Evolutionary conservation across 805 yeast species (phyloP), one percentile per base, ranked within the genome.

Genomic region (Pichia californica): DNA sequence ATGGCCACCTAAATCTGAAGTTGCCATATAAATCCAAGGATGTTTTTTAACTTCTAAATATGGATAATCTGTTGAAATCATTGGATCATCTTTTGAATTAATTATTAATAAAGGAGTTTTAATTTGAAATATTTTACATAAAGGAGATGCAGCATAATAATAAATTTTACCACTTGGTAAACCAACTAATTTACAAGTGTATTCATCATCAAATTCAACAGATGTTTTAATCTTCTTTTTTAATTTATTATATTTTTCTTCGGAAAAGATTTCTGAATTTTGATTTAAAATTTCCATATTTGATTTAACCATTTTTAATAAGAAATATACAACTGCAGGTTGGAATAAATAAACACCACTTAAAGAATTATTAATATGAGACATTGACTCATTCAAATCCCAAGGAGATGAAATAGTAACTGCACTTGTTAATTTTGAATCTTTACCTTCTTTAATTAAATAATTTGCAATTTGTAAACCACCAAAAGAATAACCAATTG

Each of bases 401-500:
- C 89, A 84, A 9, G 91, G 91, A 19, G 79, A 67, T 14, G 83
- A 81, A 53, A 83, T 62, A 9, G 77, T 62, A 13, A 76, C 69
- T 4, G 87, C 82, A 6, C 82, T 80, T 32, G 71, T 68, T 44
- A 82, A 67, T 43, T 71, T 71, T 1, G 73, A 57, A 40, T 74
- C 63, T 2, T 72, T 75, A 5, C 71, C 71, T 52, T 80, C 86
- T 60, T 81, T 84, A 29, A 85, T 89, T 41, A 84, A 59, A 55
- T 81, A 84, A 55, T 84, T 84, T 16, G 81, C 68, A 31, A 78
- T 54, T 38, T 83, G 69, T 11, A 83, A 68, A 9, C 86, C 84
- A 31, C 94, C 94, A 48, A 84, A 74, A 1, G 89, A 82, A 51
- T 77, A 79, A 0, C 89, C 93, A 35, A 78, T 71, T 11, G 78